phyloP scores from a whole-genome alignment of 2,329 filamentous ascomycete species.

The Trichoderma guizhouense region DNA sequence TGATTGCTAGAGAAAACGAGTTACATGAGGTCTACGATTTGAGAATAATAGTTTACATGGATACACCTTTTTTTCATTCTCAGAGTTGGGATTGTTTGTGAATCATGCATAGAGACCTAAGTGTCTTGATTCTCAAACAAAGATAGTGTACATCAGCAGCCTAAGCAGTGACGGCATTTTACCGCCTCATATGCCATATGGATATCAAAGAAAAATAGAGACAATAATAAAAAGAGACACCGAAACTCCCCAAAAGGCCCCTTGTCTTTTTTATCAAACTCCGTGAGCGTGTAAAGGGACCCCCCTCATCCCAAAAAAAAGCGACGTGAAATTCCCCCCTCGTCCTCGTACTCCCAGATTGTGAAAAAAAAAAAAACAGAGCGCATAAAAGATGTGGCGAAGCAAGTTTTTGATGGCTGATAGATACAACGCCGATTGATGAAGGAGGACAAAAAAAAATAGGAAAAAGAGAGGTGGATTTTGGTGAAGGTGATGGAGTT shows the following conservation, averaged over 20 bases:
- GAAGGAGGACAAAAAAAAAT: not conserved
- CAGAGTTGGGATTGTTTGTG: not conserved
- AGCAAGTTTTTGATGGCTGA: not conserved
- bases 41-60: not conserved
- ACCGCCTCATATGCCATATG: not conserved
- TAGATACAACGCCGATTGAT: not conserved
- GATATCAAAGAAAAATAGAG: not conserved
- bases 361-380: not conserved
- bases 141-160: not conserved
- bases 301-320: not conserved
- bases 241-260: slow-evolving; percentile 7
- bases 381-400: not conserved
- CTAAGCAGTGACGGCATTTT: not conserved
- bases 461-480: not conserved
- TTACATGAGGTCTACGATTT: not conserved
- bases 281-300: not conserved
- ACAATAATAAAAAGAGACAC: not conserved
- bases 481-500: not conserved
- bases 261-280: slow-evolving; percentile 5
- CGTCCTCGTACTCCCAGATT: not conserved
- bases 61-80: not conserved
- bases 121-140: not conserved
- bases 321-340: not conserved
- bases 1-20: not conserved
- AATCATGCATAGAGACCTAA: not conserved